Evolutionary conservation across 768 basidiomycete genomes (phyloP).

Genomic region (Lactarius hengduanensis): DNA sequence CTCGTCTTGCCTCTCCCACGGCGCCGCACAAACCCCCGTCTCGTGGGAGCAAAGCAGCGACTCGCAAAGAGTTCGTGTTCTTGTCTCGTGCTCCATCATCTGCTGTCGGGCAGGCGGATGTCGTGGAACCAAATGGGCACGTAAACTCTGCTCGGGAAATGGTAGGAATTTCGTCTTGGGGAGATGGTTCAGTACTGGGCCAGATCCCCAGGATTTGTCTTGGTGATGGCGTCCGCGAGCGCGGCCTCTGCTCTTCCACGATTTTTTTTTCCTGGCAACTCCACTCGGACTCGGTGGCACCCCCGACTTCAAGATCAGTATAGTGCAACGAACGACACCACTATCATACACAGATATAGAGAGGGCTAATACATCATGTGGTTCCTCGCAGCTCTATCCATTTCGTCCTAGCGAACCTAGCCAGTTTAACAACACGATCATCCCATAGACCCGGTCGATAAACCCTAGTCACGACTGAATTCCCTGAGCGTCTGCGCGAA

Average conservation of each 20-base stretch:
- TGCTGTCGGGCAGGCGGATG: not conserved
- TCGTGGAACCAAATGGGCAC: not conserved
- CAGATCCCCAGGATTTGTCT: too few relatives aligned
- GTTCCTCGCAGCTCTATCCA: not conserved
- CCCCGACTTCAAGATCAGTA: too few relatives aligned
- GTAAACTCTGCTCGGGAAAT: too few relatives aligned
- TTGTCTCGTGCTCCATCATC: not conserved
- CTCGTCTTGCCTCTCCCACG: too few relatives aligned
- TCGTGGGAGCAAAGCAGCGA: too few relatives aligned
- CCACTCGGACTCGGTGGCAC: not conserved
- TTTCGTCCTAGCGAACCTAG: not conserved
- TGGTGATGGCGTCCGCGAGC: not conserved
- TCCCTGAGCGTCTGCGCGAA: conserved; percentile 22
- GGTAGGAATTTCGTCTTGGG: too few relatives aligned
- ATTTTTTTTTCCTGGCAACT: not conserved
- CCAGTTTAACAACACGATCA: too few relatives aligned
- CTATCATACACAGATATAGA: not conserved
- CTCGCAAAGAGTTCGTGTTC: too few relatives aligned
- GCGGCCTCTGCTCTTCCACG: not conserved
- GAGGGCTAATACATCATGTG: not conserved
- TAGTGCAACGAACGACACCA: not conserved
- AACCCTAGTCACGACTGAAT: conserved; percentile 13
- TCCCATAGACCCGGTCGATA: not conserved
- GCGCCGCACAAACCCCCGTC: too few relatives aligned
- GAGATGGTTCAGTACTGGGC: too few relatives aligned